Conservation (phyloP, 2,329 filamentous ascomycete species). For the Diaporthe ilicicola region DNA sequence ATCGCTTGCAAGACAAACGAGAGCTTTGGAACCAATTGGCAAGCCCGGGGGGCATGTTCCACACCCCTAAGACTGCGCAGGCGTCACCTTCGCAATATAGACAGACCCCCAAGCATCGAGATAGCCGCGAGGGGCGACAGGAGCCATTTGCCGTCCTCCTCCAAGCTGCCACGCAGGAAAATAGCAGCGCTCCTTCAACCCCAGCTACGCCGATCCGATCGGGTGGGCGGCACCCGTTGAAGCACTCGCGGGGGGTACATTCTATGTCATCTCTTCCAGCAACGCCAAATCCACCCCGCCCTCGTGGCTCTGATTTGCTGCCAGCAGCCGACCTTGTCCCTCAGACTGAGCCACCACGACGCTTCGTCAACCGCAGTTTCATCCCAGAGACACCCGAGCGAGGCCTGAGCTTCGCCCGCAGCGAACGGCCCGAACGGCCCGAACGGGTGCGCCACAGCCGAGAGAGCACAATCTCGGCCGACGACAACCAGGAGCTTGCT, state of each 20-base stretch:
- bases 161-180: conserved; percentile 81
- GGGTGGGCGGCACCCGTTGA: conserved; percentile 58
- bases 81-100: conserved; percentile 54
- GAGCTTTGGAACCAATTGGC: conserved; percentile 85
- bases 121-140: conserved; percentile 54
- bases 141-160: conserved; percentile 81
- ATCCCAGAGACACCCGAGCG: conserved; percentile 54
- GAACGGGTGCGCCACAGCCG: conserved; percentile 72
- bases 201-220: conserved; percentile 60
- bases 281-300: conserved; percentile 69
- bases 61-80: conserved; percentile 64
- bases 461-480: conserved; percentile 85
- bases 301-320: conserved; percentile 60
- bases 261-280: conserved; percentile 86
- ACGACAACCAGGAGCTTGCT: conserved; percentile 66
- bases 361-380: conserved; percentile 49
- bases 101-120: conserved; percentile 57
- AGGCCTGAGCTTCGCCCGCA: conserved; percentile 42
- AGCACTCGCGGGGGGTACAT: conserved; percentile 79
- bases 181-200: conserved; percentile 77
- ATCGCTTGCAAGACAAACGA: conserved; percentile 87
- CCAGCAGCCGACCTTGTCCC: conserved; percentile 71
- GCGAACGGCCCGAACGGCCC: conserved; percentile 37
- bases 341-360: conserved; percentile 64
- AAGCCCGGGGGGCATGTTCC: conserved; percentile 75